Evolutionary conservation across 2,329 filamentous ascomycete species (phyloP).

Genomic region (Claviceps africana): DNA sequence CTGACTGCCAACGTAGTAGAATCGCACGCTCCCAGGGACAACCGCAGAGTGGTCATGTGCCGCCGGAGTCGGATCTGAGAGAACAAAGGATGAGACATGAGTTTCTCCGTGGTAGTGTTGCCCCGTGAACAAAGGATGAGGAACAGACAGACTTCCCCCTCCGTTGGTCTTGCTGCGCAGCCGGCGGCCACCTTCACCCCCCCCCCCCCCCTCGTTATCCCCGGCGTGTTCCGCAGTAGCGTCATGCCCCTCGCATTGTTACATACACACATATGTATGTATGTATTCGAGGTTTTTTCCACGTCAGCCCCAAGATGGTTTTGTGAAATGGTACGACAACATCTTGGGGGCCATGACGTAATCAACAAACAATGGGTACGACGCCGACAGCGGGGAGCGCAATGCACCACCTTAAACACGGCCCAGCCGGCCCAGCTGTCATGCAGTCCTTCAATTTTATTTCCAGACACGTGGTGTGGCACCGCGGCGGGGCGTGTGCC

Average conservation of each 20-base stretch:
- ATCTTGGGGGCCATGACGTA: background rate
- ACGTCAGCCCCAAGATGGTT: background rate
- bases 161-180: background rate
- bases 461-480: background rate
- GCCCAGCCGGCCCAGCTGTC: background rate
- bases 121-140: background rate
- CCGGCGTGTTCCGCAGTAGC: background rate
- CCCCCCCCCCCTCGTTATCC: too few relatives aligned
- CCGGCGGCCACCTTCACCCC: background rate
- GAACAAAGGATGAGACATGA: background rate
- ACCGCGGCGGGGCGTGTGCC: background rate
- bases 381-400: background rate
- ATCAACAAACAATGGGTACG: background rate
- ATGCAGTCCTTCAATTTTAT: background rate
- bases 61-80: background rate
- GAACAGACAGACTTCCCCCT: background rate
- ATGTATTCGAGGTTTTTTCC: too few relatives aligned
- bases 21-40: too few relatives aligned
- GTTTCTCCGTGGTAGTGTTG: background rate
- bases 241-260: background rate
- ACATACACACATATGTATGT: too few relatives aligned
- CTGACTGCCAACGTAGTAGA: too few relatives aligned
- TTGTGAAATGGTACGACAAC: too few relatives aligned
- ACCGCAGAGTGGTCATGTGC: too few relatives aligned
- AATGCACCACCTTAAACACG: background rate